These are phyloP conservation scores for Pseudoperonospora humuli DNA, from an alignment of 352 stramenopile genomes.

Conservation along the genomic window DNA sequence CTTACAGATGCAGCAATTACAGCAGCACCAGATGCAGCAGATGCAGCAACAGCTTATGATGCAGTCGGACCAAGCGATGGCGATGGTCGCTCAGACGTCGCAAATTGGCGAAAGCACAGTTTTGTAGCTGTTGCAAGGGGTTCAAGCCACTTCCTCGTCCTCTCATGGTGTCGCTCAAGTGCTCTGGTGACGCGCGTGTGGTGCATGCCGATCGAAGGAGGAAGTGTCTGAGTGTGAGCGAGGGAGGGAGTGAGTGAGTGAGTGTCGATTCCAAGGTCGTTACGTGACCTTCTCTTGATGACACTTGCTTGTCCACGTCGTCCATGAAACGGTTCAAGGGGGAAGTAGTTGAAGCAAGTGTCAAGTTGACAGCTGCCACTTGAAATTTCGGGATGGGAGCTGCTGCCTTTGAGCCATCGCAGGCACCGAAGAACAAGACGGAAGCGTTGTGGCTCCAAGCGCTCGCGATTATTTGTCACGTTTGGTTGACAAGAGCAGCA, in stretches of 20 bases:
- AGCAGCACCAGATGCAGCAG: slow-evolving; percentile 23
- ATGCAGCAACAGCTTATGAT: slow-evolving; percentile 28
- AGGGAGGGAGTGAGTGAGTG: too few species aligned
- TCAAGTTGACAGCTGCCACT: too few species aligned
- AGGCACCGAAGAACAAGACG: too few species aligned
- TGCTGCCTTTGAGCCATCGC: too few species aligned
- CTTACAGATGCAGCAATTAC: slow-evolving; percentile 22
- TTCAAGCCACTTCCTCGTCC: slow-evolving; percentile 6
- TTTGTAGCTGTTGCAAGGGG: slow-evolving; percentile 17
- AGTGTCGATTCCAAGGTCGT: slow-evolving; percentile 5
- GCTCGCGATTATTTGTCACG: too few species aligned
- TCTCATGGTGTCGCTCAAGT: slow-evolving; percentile 13
- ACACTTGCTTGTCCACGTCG: neutral
- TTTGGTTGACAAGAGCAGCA: too few species aligned
- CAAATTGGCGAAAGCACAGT: slow-evolving; percentile 24
- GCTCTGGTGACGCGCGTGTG: neutral
- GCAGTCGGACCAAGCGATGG: slow-evolving; percentile 21
- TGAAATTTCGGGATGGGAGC: too few species aligned
- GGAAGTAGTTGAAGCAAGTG: too few species aligned
- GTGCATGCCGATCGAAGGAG: neutral
- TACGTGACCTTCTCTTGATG: slow-evolving; percentile 1
- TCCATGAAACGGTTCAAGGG: too few species aligned
- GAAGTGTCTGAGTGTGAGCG: neutral
- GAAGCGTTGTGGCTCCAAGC: too few species aligned
- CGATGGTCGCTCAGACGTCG: slow-evolving; percentile 14